phyloP scores from a whole-genome alignment of 306 rosid species.

The Spatholobus suberectus region DNA sequence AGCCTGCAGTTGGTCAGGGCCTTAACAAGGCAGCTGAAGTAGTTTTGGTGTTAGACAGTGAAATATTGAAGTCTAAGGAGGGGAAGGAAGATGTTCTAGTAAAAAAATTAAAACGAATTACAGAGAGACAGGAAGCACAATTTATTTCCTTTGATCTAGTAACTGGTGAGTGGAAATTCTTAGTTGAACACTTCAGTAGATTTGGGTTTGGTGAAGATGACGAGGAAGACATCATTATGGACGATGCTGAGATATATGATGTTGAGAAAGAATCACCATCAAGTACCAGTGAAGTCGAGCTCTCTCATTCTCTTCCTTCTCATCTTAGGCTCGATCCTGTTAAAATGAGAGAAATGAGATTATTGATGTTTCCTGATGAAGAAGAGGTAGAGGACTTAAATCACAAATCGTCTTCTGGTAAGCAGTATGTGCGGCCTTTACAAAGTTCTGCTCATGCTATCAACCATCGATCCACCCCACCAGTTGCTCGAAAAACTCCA shows the following conservation, averaged over 20 bases:
- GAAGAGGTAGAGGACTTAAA: conserved; percentile 59
- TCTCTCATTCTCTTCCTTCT: conserved; percentile 92
- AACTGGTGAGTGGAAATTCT: conserved; percentile 83
- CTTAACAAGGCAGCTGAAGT: conserved; percentile 97
- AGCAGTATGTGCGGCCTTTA: conserved; percentile 57
- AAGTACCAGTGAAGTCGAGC: conserved; percentile 56
- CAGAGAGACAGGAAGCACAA: conserved; percentile 74
- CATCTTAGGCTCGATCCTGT: conserved; percentile 95
- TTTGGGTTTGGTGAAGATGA: conserved; percentile 90
- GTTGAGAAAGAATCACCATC: conserved; percentile 56
- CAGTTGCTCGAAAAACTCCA: conserved; percentile 76
- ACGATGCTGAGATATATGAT: conserved; percentile 63
- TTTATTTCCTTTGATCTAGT: conserved; percentile 73
- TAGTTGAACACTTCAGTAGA: conserved; percentile 90
- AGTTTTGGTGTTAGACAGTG: conserved; percentile 61
- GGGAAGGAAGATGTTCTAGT: conserved; percentile 44
- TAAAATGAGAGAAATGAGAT: conserved; percentile 92
- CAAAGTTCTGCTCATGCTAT: conserved; percentile 58
- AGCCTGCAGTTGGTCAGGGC: conserved; percentile 80
- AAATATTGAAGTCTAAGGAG: conserved; percentile 45
- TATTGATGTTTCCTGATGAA: conserved; percentile 78
- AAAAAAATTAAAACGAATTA: conserved; percentile 58
- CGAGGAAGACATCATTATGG: conserved; percentile 80
- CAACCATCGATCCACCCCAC: conserved; percentile 64
- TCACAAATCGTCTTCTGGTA: conserved; percentile 54